These are phyloP conservation scores for Nemania diffusa DNA, from an alignment of 2,329 filamentous ascomycete genomes.

Conservation along the genomic window DNA sequence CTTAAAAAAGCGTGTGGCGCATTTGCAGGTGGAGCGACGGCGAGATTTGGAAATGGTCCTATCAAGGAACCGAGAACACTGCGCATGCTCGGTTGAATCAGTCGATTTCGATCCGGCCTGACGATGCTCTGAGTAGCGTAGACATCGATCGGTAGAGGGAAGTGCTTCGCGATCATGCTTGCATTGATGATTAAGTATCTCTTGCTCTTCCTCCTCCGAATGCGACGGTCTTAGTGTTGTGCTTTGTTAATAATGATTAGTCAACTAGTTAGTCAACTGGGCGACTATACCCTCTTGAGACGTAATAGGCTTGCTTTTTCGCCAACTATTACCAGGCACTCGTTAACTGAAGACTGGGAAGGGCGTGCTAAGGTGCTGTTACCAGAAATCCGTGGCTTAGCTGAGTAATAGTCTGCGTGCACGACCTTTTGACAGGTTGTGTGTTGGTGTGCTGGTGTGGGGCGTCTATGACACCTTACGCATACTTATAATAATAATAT, in stretches of 20 bases:
- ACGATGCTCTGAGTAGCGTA: neutral
- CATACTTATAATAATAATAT: constrained; percentile 5
- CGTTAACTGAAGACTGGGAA: neutral
- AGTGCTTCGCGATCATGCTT: constrained; percentile 32
- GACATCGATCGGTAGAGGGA: constrained; percentile 6
- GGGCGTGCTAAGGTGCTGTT: constrained; percentile 1
- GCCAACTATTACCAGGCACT: constrained; percentile 1
- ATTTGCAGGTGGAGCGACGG: neutral
- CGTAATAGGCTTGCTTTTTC: constrained; percentile 7
- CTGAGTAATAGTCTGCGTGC: constrained; percentile 32
- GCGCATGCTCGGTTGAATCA: neutral
- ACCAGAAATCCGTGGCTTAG: constrained; percentile 1
- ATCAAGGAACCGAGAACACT: constrained; percentile 6
- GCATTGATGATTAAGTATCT: constrained; percentile 1
- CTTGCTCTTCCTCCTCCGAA: constrained; percentile 2
- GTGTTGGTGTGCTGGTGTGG: neutral
- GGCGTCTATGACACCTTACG: too few relatives aligned
- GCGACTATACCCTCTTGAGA: constrained; percentile 19
- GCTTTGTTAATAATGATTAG: constrained; percentile 21
- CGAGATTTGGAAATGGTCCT: neutral
- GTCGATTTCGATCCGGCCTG: neutral
- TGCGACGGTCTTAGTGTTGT: neutral
- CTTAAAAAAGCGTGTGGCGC: neutral
- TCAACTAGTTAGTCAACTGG: constrained; percentile 17
- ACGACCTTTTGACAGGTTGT: neutral